A percentile compares a stretch with the other conserved stretches of the same genome.
Conservation (phyloP, 768 basidiomycete species). For the Boletus tomentosulus region DNA sequence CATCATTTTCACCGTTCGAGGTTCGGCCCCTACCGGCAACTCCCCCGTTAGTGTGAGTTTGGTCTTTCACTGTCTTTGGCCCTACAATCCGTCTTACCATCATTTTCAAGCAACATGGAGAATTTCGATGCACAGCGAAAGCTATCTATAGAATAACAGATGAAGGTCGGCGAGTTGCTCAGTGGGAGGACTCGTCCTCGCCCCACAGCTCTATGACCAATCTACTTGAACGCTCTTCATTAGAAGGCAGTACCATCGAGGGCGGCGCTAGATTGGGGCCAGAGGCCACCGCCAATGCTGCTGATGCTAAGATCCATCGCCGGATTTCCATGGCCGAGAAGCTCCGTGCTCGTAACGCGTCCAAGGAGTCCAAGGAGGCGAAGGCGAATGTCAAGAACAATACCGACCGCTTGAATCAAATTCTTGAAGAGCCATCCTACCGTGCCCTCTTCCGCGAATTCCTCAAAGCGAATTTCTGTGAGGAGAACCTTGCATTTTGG, state of each 20-base stretch:
- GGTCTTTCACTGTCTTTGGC: background rate
- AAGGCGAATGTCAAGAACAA: conserved; percentile 80
- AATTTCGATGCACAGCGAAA: conserved; percentile 94
- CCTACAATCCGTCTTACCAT: conserved; percentile 9
- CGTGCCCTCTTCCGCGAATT: conserved; percentile 93
- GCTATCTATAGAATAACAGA: conserved; percentile 94
- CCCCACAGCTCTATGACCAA: conserved; percentile 65
- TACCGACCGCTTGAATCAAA: conserved; percentile 84
- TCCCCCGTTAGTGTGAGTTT: conserved; percentile 67
- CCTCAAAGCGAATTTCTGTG: conserved; percentile 91
- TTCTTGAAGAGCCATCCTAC: conserved; percentile 88
- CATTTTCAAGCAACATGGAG: conserved; percentile 72
- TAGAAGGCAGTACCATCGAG: conserved; percentile 38
- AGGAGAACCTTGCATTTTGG: conserved; percentile 98
- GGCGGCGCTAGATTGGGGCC: conserved; percentile 20
- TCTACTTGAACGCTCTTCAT: conserved; percentile 57
- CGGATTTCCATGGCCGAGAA: conserved; percentile 76
- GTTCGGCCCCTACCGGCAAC: conserved; percentile 69
- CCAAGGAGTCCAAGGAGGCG: conserved; percentile 40
- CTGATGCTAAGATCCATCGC: conserved; percentile 67
- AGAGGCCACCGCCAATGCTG: conserved; percentile 30
- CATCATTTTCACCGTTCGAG: conserved; percentile 89
- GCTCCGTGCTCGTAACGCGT: conserved; percentile 48
- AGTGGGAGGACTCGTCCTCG: conserved; percentile 70
- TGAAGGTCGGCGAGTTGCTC: conserved; percentile 80